Base-by-base conservation (phyloP, 2,329 filamentous ascomycete species). In the Samsoniella hepiali region DNA sequence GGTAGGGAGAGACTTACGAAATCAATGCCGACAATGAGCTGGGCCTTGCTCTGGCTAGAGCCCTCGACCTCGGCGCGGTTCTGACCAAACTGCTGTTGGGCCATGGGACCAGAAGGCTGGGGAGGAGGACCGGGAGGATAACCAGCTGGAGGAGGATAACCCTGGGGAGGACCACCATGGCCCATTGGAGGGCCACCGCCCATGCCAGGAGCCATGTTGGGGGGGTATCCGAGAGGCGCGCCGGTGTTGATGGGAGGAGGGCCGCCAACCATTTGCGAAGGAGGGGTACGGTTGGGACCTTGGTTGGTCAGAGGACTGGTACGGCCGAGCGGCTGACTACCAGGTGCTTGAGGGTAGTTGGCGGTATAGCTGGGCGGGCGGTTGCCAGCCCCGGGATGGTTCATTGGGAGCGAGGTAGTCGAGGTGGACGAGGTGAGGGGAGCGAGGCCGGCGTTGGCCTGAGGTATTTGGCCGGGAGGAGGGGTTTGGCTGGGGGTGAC, bases 1-100 rank as follows among this genome's bases (percentile, higher is more conserved):
- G 27, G 22, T 15, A 61, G 36, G 31, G 29, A 15, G 9, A 60
- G 38, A 72, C 88, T 80, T 81, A 96, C 95, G 83, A 99, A 99
- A 79, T 99, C 95, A 75, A 99, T 98, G 69, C 95, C 95, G 62
- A 99, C 95, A 76, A 99, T 99, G 72, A 99, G 83, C 81, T 98
- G 95, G 60, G 95, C 91, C 82, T 97, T 97, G 81, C 89, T 96
- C 74, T 91, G 88, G 72, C 89, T 92, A 70, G 88, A 91, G 65
- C 91, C 93, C 71, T 97, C 92, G 42, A 96, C 91, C 77, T 98
- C 94, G 64, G 83, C 83, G 51, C 84, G 83, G 17, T 81, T 79
- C 70, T 79, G 78, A 69, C 77, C 75, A 75, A 76, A 71, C 67
- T 79, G 78, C 67, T 79, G 78, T 66, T 77, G 78, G 42, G 75